Percentiles rank a stretch among this genome's conserved stretches.
These are phyloP conservation scores for Austroboletus niveus DNA, from an alignment of 1,284 basidiomycete species.

Conservation along the genomic window DNA sequence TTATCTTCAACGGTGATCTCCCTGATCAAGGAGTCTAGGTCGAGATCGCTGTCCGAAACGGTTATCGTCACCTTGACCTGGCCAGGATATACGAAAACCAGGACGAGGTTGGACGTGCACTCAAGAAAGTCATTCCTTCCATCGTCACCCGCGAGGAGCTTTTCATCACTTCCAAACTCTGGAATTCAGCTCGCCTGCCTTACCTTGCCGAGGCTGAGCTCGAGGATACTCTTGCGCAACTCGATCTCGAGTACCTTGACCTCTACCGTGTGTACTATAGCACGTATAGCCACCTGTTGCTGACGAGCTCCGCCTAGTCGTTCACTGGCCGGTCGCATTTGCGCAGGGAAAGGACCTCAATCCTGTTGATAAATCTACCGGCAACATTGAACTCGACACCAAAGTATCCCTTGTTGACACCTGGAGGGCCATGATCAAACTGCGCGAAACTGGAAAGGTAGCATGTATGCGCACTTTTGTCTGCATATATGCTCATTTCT, in stretches of 20 bases:
- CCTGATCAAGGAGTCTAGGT: conserved; percentile 44
- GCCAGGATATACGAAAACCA: conserved; percentile 76
- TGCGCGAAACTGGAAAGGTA: conserved; percentile 49
- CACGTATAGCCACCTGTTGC: background rate
- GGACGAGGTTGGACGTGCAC: conserved; percentile 68
- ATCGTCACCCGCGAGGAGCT: conserved; percentile 82
- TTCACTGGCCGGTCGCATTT: conserved; percentile 90
- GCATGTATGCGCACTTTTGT: background rate
- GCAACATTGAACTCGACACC: conserved; percentile 56
- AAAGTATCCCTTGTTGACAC: conserved; percentile 71
- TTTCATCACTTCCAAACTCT: conserved; percentile 82
- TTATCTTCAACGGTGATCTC: conserved; percentile 11
- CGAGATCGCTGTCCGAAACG: conserved; percentile 66
- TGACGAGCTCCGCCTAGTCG: conserved; percentile 43
- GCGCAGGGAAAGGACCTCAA: conserved; percentile 56
- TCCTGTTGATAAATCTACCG: conserved; percentile 46
- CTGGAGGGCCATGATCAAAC: conserved; percentile 75
- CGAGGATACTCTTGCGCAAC: conserved; percentile 68
- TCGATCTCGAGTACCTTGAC: conserved; percentile 77
- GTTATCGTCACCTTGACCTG: conserved; percentile 81
- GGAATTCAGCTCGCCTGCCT: conserved; percentile 69
- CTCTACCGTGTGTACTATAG: conserved; percentile 56
- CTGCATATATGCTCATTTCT: background rate
- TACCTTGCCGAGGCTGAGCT: conserved; percentile 70
- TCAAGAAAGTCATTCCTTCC: conserved; percentile 76